phyloP scores from a whole-genome alignment of 1,139 yeast species.

The Hanseniaspora gamundiae region DNA sequence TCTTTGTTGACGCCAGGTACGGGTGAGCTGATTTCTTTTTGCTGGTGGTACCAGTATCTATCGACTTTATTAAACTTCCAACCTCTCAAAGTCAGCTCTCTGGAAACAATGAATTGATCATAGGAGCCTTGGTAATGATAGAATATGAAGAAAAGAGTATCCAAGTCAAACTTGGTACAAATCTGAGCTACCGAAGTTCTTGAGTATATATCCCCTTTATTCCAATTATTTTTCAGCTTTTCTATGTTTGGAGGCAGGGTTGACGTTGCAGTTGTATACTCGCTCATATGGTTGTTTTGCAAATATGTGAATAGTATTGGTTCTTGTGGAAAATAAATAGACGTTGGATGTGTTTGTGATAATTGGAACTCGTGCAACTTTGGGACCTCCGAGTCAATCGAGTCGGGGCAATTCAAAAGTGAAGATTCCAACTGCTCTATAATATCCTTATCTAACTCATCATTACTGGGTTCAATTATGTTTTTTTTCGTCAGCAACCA shows the following conservation, averaged over 20 bases:
- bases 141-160: slow-evolving; percentile 84
- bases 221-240: slow-evolving; percentile 26
- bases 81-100: slow-evolving; percentile 67
- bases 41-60: slow-evolving; percentile 74
- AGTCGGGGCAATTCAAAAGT: slow-evolving; percentile 82
- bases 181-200: slow-evolving; percentile 30
- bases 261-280: slow-evolving; percentile 22
- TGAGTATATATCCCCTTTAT: slow-evolving; percentile 28
- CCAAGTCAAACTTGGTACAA: slow-evolving; percentile 67
- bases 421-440: slow-evolving; percentile 49
- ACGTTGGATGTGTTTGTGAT: slow-evolving; percentile 76
- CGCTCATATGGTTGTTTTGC: slow-evolving; percentile 10
- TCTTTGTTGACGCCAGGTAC: slow-evolving; percentile 30
- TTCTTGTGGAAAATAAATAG: slow-evolving; percentile 85
- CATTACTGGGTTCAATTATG: slow-evolving; percentile 19
- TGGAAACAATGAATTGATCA: slow-evolving; percentile 72
- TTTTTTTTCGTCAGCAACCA: slow-evolving; percentile 22
- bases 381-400: slow-evolving; percentile 82
- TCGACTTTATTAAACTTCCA: slow-evolving; percentile 77
- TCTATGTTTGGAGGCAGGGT: slow-evolving; percentile 2
- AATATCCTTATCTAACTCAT: slow-evolving; percentile 22
- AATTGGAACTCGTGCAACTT: slow-evolving; percentile 58
- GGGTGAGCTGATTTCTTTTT: slow-evolving; percentile 38
- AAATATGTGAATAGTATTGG: slow-evolving; percentile 33
- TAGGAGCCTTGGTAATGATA: slow-evolving; percentile 63